A percentile compares a stretch with the other conserved stretches of the same genome.
Evolutionary conservation across 2,329 filamentous ascomycete species (phyloP).

Genomic region (Rhinocladiella mackenziei): DNA sequence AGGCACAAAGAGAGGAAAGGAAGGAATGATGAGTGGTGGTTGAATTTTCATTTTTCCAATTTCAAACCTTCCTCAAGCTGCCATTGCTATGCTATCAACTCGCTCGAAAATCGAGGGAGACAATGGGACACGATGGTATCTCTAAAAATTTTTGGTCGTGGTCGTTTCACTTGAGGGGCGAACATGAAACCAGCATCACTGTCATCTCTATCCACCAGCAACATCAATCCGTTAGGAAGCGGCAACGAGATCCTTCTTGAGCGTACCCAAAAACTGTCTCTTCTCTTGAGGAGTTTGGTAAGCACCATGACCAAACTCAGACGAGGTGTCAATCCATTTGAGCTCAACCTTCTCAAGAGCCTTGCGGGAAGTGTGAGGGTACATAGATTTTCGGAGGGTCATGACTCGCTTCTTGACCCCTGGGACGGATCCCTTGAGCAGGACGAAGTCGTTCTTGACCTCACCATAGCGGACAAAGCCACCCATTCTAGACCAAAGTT

Average conservation of each 20-base stretch:
- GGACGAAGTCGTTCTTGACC: conserved; percentile 98
- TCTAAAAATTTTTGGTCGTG: conserved; percentile 1
- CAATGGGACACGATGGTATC: conserved; percentile 6
- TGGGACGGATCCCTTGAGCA: conserved; percentile 96
- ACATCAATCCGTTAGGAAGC: conserved; percentile 42
- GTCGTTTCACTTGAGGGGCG: background rate
- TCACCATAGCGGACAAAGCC: conserved; percentile 99
- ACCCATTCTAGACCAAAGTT: conserved; percentile 68
- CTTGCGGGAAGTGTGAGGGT: conserved; percentile 90
- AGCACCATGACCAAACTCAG: conserved; percentile 99
- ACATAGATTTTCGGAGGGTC: conserved; percentile 98
- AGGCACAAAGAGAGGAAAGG: no score
- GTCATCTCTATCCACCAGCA: background rate
- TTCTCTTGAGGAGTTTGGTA: conserved; percentile 99
- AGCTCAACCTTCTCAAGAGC: conserved; percentile 98
- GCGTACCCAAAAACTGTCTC: conserved; percentile 92
- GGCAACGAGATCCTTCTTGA: conserved; percentile 91
- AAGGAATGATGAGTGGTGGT: no score
- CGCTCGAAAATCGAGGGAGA: conserved; percentile 9
- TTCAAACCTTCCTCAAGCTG: conserved; percentile 7
- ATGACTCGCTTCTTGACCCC: conserved; percentile 99
- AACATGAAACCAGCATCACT: conserved; percentile 1
- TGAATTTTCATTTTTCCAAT: conserved; percentile 7
- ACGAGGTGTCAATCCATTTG: conserved; percentile 99
- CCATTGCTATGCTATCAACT: conserved; percentile 9